Percentiles rank a stretch among this genome's conserved stretches.
Conservation (phyloP, 495 filamentous ascomycete genomes). For the Penicillium angulare region DNA sequence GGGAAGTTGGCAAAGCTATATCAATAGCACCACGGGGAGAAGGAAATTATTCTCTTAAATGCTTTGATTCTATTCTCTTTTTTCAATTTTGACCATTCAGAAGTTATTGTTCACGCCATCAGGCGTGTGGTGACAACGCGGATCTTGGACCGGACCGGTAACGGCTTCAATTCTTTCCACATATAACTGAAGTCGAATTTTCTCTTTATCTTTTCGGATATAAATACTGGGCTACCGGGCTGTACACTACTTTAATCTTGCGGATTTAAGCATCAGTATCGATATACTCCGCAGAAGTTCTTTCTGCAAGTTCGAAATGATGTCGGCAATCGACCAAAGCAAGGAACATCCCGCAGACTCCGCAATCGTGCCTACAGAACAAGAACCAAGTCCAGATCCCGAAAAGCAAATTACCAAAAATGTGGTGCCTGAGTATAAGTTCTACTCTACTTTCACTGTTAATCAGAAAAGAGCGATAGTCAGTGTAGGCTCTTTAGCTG, state of each 20-base stretch:
- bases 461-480: conserved; percentile 13
- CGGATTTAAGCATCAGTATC: too few relatives aligned
- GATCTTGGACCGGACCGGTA: not conserved
- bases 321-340: not conserved
- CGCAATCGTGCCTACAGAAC: not conserved
- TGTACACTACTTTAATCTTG: too few relatives aligned
- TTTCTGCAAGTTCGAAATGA: not conserved
- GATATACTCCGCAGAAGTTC: not conserved
- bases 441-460: conserved; percentile 14
- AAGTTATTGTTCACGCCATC: too few relatives aligned
- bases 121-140: too few relatives aligned
- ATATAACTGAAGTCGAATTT: not conserved
- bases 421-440: not conserved
- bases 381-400: not conserved
- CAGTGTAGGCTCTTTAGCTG: conserved; percentile 15
- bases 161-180: not conserved
- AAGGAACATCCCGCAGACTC: not conserved
- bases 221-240: not conserved
- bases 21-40: too few relatives aligned
- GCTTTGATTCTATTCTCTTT: too few relatives aligned
- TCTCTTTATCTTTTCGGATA: not conserved
- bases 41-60: too few relatives aligned
- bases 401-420: not conserved
- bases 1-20: too few relatives aligned
- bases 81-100: too few relatives aligned